Percentiles rank a stretch among this genome's conserved stretches.
These are phyloP conservation scores for Yamadazyma sp. DNA, from an alignment of 1,139 yeast species.

Conservation along the genomic window DNA sequence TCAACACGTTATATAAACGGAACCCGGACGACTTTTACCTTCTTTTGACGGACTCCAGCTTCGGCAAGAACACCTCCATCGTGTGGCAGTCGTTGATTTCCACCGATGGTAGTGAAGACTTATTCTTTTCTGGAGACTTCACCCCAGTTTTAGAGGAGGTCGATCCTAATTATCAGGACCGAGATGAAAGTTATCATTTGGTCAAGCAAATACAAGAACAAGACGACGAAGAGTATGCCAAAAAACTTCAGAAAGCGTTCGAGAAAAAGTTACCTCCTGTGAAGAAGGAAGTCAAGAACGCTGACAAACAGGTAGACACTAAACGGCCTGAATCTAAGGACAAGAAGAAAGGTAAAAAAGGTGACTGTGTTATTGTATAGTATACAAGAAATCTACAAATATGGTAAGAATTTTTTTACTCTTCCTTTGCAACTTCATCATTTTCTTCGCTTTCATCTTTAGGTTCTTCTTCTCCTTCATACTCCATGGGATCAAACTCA, in stretches of 20 bases:
- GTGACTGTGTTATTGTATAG: slow-evolving; percentile 21
- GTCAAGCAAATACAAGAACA: slow-evolving; percentile 59
- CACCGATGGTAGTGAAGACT: slow-evolving; percentile 64
- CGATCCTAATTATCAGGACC: slow-evolving; percentile 11
- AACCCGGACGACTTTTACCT: slow-evolving; percentile 50
- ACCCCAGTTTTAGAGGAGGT: slow-evolving; percentile 36
- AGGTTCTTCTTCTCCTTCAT: slow-evolving; percentile 52
- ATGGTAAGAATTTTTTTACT: background rate
- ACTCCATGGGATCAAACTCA: slow-evolving; percentile 75
- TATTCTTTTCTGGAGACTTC: slow-evolving; percentile 64
- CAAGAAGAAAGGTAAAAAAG: slow-evolving; percentile 17
- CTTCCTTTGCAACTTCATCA: slow-evolving; percentile 22
- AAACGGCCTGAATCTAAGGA: no score
- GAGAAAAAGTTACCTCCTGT: slow-evolving; percentile 12
- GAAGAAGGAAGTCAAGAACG: slow-evolving; percentile 12
- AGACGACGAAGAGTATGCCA: slow-evolving; percentile 60
- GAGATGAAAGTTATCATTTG: slow-evolving; percentile 24
- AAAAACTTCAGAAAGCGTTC: slow-evolving; percentile 34
- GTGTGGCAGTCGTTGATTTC: slow-evolving; percentile 79
- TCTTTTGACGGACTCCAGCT: slow-evolving; percentile 74
- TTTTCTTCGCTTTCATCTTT: slow-evolving; percentile 20
- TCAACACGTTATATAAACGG: slow-evolving; percentile 65
- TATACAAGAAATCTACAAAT: slow-evolving; percentile 8
- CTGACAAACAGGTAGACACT: no score
- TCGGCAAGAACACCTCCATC: slow-evolving; percentile 42